A percentile compares a stretch with the other conserved stretches of the same genome.
Evolutionary conservation across 148 eudicot genomes (phyloP).

Genomic region (Vaccinium vitisidaea): DNA sequence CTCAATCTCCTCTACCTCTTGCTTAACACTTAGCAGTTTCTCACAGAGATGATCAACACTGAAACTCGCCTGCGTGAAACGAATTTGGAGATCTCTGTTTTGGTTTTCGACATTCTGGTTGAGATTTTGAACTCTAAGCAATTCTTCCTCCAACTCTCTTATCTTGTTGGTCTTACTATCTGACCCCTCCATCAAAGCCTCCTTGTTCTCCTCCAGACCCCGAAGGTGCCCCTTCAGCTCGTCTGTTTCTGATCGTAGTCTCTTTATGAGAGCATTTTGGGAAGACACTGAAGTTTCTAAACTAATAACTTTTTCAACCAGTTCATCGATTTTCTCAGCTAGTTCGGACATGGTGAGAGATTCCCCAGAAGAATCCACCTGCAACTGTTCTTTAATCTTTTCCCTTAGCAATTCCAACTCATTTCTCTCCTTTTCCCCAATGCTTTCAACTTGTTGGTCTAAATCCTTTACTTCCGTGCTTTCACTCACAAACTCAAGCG

Average conservation of each 20-base stretch:
- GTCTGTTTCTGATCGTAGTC: conserved; percentile 49
- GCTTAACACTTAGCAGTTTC: conserved; percentile 50
- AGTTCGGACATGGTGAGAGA: conserved; percentile 57
- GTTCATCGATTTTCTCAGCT: conserved; percentile 71
- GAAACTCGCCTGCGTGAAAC: conserved; percentile 48
- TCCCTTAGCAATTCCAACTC: conserved; percentile 29
- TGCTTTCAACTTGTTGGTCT: conserved; percentile 26
- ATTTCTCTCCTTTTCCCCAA: conserved; percentile 25
- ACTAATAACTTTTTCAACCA: conserved; percentile 57
- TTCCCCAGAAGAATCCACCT: conserved; percentile 23
- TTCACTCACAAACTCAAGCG: conserved; percentile 3
- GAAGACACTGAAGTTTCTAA: conserved; percentile 58
- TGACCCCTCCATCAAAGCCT: conserved; percentile 29
- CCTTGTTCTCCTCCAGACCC: conserved; percentile 51
- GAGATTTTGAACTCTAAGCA: conserved; percentile 42
- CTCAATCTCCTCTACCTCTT: conserved; percentile 40
- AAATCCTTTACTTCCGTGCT: conserved; percentile 17
- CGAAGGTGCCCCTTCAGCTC: conserved; percentile 48
- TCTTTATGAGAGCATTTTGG: conserved; percentile 54
- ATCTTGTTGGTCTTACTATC: conserved; percentile 35
- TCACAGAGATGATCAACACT: conserved; percentile 55
- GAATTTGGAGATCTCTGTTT: conserved; percentile 34
- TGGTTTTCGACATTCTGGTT: conserved; percentile 34
- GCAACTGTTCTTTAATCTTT: conserved; percentile 42
- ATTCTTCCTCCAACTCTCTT: conserved; percentile 55